Base-by-base conservation (phyloP, 495 filamentous ascomycete genomes). In the Trichoderma gamsii region DNA sequence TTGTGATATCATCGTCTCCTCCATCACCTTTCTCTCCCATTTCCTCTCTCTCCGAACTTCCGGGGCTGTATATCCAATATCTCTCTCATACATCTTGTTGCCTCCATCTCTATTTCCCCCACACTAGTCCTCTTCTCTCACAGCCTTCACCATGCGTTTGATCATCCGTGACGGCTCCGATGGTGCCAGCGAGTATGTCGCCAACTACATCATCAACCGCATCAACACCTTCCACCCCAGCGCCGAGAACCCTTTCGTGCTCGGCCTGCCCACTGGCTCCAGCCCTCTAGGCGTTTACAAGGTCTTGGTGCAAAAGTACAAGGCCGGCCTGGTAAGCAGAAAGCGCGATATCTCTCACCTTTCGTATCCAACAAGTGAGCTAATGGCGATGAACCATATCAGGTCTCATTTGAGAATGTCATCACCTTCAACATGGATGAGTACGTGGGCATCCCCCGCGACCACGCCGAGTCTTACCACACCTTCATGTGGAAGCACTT, bases 341-440 rank as follows among this genome's bases (percentile, higher is more conserved):
- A 66, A 68, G 27, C 65, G 21, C 21, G 25, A 15, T 25, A 18
- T 32, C 23, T 46, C n/a, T 32, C 23, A 41, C n/a, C 66, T 44
- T 65, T 43, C 0, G 21, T 35, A 32, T 23, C 66, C 70, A 46
- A 11, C 6, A 46, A 16, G 25, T 59, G 25, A n/a, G 21, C 23
- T 29, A 21, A 32, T n/a, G n/a, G 44, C 27, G 72, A 49, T n/a
- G 43, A 25, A 25, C 52, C 63, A 15, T 32, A 4, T 25, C 44
- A 80, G 79, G 89, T 95, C 70, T 93, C 91, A 0, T 95, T 94
- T 74, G 88, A 88, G 72, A 87, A 94, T 89, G 90, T 95, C 71
- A 83, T 93, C 72, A 95, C 91, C 9, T 94, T 94, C 81, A 96
- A 96, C 76, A 96, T 96, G 92, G 92, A 94, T 78, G 91, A 96